Base-by-base conservation (phyloP, 768 basidiomycete genomes). In the Agrocybe pediades region DNA sequence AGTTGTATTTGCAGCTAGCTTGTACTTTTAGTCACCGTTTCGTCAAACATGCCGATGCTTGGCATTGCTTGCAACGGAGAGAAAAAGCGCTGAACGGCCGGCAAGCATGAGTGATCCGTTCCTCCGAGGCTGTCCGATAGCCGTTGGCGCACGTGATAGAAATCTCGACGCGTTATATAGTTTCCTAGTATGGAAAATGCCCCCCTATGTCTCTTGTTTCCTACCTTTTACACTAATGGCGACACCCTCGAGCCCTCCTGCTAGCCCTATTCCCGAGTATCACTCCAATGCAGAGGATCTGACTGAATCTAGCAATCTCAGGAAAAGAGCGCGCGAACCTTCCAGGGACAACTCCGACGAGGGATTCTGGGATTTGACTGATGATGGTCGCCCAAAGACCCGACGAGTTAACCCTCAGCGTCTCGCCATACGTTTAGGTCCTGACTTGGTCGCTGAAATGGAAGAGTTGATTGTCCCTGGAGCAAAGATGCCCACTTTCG, bases 1-100 rank as follows among this genome's bases (percentile, higher is more conserved):
- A 92, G 90, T 92, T 68, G 87, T 92, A 41, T 92, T 92, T 67
- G 90, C 91, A 9, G 90, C 90, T 15, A 92, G 90, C 69, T 66
- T 92, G 78, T 92, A 92, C 74, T 92, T 92, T 72, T 92, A 83
- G 54, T 15, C 45, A 21, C 15, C 4, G 3, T 29, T 30, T 19
- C 27, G 26, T 9, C 16, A 7, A 24, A 47, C 20, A 41, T n/a
- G 20, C 40, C 15, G 40, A 15, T 16, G 40, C 20, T 2, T n/a
- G 40, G 15, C 7, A 41, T 41, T 16, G 7, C 40, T n/a, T 42
- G 45, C 20, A 24, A 17, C 9, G 15, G 45, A 46, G 26, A 3
- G 29, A 30, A 6, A 24, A 27, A 15, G 20, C 5, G 21, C 25
- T 13, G 11, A 26, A 25, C 13, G 4, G 6, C 39, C 15, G 24